phyloP scores from a whole-genome alignment of 306 rosid genomes.

The Hippophae gyantsensis region DNA sequence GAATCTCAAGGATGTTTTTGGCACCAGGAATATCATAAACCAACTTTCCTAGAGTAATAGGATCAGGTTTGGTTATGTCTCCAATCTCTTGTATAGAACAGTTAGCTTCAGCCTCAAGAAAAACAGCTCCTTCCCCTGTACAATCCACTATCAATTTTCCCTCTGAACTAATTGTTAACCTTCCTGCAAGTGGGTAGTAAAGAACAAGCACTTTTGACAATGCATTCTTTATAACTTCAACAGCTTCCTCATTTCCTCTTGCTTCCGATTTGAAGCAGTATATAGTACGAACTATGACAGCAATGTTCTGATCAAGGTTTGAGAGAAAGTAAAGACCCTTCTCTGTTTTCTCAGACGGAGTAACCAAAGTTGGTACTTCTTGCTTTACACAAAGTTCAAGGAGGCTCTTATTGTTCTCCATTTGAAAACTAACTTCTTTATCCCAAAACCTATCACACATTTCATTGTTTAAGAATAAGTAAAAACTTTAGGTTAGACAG shows the following conservation, averaged over 20 bases:
- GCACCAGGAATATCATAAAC: slow-evolving; percentile 65
- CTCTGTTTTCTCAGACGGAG: slow-evolving; percentile 45
- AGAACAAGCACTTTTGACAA: slow-evolving; percentile 59
- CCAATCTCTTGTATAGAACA: slow-evolving; percentile 47
- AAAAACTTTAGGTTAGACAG: background rate
- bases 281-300: slow-evolving; percentile 45
- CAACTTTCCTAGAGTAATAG: slow-evolving; percentile 49
- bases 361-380: slow-evolving; percentile 44
- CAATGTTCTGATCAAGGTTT: slow-evolving; percentile 74
- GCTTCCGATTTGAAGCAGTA: slow-evolving; percentile 48
- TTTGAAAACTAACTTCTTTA: slow-evolving; percentile 11
- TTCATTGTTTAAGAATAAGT: background rate
- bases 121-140: slow-evolving; percentile 66
- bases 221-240: slow-evolving; percentile 36
- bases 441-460: background rate
- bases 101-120: slow-evolving; percentile 80
- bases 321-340: slow-evolving; percentile 67
- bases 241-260: slow-evolving; percentile 55
- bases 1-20: slow-evolving; percentile 60
- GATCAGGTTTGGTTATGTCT: slow-evolving; percentile 69
- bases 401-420: slow-evolving; percentile 22
- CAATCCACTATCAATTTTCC: slow-evolving; percentile 73
- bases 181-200: slow-evolving; percentile 63
- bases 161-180: slow-evolving; percentile 45
- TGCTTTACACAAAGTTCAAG: slow-evolving; percentile 30